Evolutionary conservation across 164 flowering plant species (phyloP), one percentile per base, ranked within the genome.

Genomic region (Aristolochia fimbriata): DNA sequence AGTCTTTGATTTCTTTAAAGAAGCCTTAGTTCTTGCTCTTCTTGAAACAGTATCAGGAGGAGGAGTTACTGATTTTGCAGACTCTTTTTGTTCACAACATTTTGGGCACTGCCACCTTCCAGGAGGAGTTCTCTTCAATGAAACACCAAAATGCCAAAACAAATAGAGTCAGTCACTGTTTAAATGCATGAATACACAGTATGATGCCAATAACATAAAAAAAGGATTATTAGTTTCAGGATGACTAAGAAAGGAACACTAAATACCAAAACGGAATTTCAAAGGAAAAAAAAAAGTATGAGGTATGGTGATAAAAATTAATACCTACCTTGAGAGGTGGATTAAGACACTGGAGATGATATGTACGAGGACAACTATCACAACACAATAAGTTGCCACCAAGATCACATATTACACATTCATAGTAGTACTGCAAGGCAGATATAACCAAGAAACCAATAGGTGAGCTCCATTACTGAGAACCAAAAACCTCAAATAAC

Each of bases 331-430:
- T 83, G 66, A 92, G 91, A 65, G 96, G 96, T 24, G 98, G 98
- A 75, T 78, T 76, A 60, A 92, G 95, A 76, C 98, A 92, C 65
- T 87, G 83, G n/a, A 87, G 80, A 81, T 92, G 98, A 77, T 92
- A 92, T 10, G 91, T 84, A 27, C 87, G 72, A 43, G 98, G 98
- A 69, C 98, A 92, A 67, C 84, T 74, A 71, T 92, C 98, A 73
- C 98, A 92, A 72, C 98, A 92, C 13, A 92, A 80, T 78, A 92
- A 76, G 77, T 86, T 82, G 60, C 98, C 98, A 66, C 99, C 96
- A 77, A 83, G 76, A 76, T 94, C 96, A 72, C 99, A 94, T 62
- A 94, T 70, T 55, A 77, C 96, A 68, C 99, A 94, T 76, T 94
- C 99, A 74, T 69, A 94, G 79, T 79, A 87, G 71, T 94, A 80